Conservation (phyloP, 305 asterid genomes). For the Ajuga reptans region DNA sequence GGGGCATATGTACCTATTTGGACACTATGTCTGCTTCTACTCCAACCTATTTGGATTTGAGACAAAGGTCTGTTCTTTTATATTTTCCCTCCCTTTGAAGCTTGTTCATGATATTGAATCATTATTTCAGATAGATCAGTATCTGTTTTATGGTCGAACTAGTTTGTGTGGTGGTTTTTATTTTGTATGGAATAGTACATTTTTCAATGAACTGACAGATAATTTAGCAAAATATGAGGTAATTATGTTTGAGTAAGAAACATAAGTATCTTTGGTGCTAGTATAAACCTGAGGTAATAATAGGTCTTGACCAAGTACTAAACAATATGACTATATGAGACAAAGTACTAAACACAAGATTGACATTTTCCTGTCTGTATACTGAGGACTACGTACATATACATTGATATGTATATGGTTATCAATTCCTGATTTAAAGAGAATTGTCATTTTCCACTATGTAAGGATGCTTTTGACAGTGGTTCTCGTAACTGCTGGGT, state of each 20-base stretch:
- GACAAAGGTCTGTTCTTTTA: conserved; percentile 64
- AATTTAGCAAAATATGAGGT: neutral
- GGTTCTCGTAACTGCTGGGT: conserved; percentile 4
- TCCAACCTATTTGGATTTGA: conserved; percentile 95
- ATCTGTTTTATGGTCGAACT: neutral
- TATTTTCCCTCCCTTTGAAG: neutral
- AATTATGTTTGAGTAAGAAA: neutral
- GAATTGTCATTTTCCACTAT: conserved; percentile 8
- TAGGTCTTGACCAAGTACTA: neutral
- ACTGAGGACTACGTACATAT: neutral
- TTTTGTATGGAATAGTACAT: neutral
- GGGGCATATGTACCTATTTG: conserved; percentile 97
- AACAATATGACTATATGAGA: neutral
- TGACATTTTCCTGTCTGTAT: neutral
- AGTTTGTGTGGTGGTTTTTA: neutral
- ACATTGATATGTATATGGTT: conserved; percentile 1
- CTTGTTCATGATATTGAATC: neutral
- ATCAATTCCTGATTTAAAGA: conserved; percentile 12
- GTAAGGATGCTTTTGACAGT: conserved; percentile 12
- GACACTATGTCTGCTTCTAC: conserved; percentile 76
- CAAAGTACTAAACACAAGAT: neutral
- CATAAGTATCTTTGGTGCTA: neutral
- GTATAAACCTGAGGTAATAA: neutral
- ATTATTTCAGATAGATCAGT: neutral
- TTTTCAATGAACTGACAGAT: neutral